These are phyloP conservation scores for Paraconiothyrium sp. DNA, from an alignment of 2,329 filamentous ascomycete species.

Conservation along the genomic window DNA sequence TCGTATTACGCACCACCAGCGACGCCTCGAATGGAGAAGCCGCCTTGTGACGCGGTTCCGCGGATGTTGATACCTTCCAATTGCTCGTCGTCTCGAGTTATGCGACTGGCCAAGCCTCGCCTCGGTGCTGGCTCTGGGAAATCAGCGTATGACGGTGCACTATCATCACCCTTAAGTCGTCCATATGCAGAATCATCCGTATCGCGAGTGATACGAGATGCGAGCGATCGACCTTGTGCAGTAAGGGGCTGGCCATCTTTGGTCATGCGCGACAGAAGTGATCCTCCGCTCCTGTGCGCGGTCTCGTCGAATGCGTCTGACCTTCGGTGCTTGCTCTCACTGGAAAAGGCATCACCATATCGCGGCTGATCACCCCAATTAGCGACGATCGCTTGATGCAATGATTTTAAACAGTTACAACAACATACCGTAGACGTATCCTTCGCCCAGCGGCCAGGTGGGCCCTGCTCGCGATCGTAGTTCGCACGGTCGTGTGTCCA, in stretches of 20 bases:
- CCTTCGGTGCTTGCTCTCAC: constrained; percentile 55
- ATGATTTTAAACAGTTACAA: background rate
- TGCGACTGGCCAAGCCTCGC: constrained; percentile 35
- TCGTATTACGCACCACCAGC: constrained; percentile 39
- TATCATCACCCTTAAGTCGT: constrained; percentile 43
- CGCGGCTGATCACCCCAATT: constrained; percentile 24
- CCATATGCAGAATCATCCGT: constrained; percentile 36
- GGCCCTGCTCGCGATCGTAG: constrained; percentile 26
- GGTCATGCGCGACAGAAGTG: constrained; percentile 45
- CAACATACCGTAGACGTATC: constrained; percentile 25
- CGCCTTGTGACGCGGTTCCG: constrained; percentile 33
- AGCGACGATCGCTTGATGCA: background rate
- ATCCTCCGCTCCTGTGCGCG: constrained; percentile 29
- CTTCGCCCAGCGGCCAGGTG: constrained; percentile 37
- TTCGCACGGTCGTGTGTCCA: constrained; percentile 45
- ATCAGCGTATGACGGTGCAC: constrained; percentile 34
- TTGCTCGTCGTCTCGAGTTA: constrained; percentile 29
- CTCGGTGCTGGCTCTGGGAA: constrained; percentile 35
- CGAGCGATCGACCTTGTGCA: constrained; percentile 35
- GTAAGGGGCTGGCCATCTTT: constrained; percentile 43
- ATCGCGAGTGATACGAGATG: constrained; percentile 44
- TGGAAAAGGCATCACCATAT: constrained; percentile 45
- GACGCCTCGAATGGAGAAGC: constrained; percentile 44
- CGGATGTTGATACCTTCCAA: constrained; percentile 45
- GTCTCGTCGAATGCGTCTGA: constrained; percentile 54